Conservation (phyloP, 768 basidiomycete species). For the Boletus reticuloceps region DNA sequence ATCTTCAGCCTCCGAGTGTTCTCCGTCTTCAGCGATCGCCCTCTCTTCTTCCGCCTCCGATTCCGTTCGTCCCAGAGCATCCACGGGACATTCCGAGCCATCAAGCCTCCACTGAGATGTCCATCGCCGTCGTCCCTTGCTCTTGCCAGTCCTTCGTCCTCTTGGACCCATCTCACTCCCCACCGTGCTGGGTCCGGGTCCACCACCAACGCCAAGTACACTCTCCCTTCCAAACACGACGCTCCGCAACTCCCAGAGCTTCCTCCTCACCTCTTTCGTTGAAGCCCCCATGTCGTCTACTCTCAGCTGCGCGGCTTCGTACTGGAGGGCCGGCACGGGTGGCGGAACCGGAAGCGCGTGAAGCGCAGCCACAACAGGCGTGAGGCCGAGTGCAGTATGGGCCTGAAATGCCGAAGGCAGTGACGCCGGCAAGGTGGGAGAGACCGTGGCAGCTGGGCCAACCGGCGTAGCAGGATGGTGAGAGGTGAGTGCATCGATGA, state of each 20-base stretch:
- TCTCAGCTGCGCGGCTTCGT: conserved; percentile 69
- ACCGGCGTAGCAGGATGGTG: conserved; percentile 6
- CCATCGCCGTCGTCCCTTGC: conserved; percentile 46
- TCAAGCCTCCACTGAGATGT: conserved; percentile 63
- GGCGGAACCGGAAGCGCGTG: conserved; percentile 30
- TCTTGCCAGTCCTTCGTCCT: conserved; percentile 37
- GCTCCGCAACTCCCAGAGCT: conserved; percentile 63
- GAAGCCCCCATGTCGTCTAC: conserved; percentile 66
- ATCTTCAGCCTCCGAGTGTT: conserved; percentile 27
- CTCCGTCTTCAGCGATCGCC: conserved; percentile 28
- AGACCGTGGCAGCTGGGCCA: not conserved
- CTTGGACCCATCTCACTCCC: conserved; percentile 42
- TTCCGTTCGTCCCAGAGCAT: conserved; percentile 67
- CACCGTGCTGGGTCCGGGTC: conserved; percentile 43
- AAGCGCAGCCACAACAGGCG: conserved; percentile 33
- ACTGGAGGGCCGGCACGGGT: conserved; percentile 47
- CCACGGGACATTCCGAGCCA: conserved; percentile 59
- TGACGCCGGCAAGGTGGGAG: conserved; percentile 1
- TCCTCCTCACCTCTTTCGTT: conserved; percentile 56
- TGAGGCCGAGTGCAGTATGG: conserved; percentile 4
- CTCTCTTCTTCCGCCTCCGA: conserved; percentile 75
- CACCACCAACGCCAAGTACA: conserved; percentile 28
- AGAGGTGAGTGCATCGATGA: conserved; percentile 44
- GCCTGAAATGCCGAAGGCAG: conserved; percentile 1
- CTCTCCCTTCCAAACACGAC: conserved; percentile 66